Evolutionary conservation across 345 rosid species (phyloP), one percentile per base, ranked within the genome.

Genomic region (Ceriops tagal): DNA sequence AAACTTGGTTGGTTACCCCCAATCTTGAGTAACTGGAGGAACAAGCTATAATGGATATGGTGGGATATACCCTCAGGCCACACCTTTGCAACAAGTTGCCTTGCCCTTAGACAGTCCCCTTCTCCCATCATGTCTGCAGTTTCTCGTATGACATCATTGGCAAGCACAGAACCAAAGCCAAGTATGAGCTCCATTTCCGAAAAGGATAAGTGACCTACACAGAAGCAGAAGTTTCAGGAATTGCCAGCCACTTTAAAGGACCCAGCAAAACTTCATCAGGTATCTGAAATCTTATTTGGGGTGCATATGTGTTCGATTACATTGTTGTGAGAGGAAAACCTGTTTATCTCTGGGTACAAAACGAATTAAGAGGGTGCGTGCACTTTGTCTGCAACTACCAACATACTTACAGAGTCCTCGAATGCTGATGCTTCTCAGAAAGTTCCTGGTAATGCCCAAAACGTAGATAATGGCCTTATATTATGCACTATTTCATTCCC

Each of bases 41-140:
- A 93, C 98, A 63, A 89, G 96, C 78, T 93, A 93, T 75, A 75
- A 78, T 68, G 96, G 98, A 58, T 89, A 93, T 75, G 91, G 82
- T 32, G 98, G 96, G 56, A 85, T 92, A 73, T 90, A 89, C 75
- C 97, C 97, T 68, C 93, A 85, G 82, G 95, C 92, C 35, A 93
- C 98, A 69, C 97, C 97, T 61, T 74, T 91, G 74, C 98, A 91
- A 81, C 97, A 91, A 81, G 91, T 91, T 72, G 96, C 92, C 24
- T 82, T 58, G 97, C 84, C 68, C 96, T 91, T 79, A 85, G 78
- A 73, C 98, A 82, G 65, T 84, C 97, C 60, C 35, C 92, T 81
- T 80, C 84, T 61, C 78, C 87, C 34, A 71, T 73, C 72, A 69
- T 70, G 30, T 84, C 91, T 24, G 71, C 75, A 26, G 74, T 83